These are phyloP conservation scores for Cucurbita argyrosperma DNA, from an alignment of 306 rosid genomes.

Conservation along the genomic window DNA sequence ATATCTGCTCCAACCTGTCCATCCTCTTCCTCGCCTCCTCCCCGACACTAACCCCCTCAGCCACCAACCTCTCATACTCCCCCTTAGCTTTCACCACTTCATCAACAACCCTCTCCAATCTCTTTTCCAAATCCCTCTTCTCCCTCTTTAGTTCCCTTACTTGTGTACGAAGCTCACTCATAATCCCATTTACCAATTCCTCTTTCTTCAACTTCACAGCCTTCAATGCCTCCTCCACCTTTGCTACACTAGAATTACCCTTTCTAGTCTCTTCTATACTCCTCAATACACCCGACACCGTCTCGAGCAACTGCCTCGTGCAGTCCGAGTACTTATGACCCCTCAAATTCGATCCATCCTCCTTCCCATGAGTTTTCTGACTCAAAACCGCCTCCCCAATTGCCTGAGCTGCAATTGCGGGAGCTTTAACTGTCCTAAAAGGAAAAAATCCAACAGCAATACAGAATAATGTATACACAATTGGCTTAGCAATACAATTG, in stretches of 20 bases:
- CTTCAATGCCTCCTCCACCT: slow-evolving; percentile 33
- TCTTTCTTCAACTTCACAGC: slow-evolving; percentile 47
- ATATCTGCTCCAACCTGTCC: slow-evolving; percentile 28
- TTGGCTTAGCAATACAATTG: slow-evolving; percentile 17
- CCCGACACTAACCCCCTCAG: slow-evolving; percentile 8
- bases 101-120: slow-evolving; percentile 26
- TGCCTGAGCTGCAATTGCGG: slow-evolving; percentile 32
- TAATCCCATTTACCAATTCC: slow-evolving; percentile 28
- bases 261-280: slow-evolving; percentile 37
- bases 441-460: slow-evolving; percentile 45
- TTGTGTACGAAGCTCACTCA: slow-evolving; percentile 32
- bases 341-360: slow-evolving; percentile 8
- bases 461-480: slow-evolving; percentile 33
- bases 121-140: slow-evolving; percentile 19
- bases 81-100: slow-evolving; percentile 24
- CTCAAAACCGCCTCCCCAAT: slow-evolving; percentile 2
- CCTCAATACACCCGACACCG: slow-evolving; percentile 32
- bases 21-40: slow-evolving; percentile 25
- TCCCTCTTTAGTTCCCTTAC: slow-evolving; percentile 32
- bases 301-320: slow-evolving; percentile 37
- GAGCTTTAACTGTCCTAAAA: slow-evolving; percentile 18
- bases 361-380: slow-evolving; percentile 13
- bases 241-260: slow-evolving; percentile 26
- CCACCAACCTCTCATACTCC: slow-evolving; percentile 24
- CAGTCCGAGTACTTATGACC: slow-evolving; percentile 34